phyloP scores from a whole-genome alignment of 2,329 filamentous ascomycete genomes.

The Colletotrichum liriopes region DNA sequence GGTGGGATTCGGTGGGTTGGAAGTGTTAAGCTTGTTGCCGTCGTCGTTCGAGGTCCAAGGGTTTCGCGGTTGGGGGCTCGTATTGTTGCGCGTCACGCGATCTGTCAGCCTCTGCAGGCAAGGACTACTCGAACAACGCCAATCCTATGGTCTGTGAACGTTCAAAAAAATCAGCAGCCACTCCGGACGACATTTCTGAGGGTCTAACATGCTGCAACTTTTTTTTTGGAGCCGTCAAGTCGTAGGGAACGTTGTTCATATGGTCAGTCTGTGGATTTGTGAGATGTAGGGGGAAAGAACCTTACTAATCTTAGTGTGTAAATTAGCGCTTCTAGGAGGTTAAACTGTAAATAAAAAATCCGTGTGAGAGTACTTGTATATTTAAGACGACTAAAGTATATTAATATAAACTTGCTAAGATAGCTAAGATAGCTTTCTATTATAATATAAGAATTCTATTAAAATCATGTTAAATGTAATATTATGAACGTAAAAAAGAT shows the following conservation, averaged over 20 bases:
- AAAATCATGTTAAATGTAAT: too few species aligned
- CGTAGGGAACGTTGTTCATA: neutral
- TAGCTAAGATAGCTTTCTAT: too few species aligned
- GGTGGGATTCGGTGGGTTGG: neutral
- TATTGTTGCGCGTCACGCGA: slow-evolving; percentile 19
- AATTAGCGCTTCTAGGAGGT: slow-evolving; percentile 2
- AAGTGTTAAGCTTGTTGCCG: neutral
- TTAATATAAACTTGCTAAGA: too few species aligned
- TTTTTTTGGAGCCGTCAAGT: neutral
- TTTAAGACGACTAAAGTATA: too few species aligned
- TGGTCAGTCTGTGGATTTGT: neutral
- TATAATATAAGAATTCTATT: too few species aligned
- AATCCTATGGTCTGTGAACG: neutral
- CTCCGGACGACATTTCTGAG: too few species aligned
- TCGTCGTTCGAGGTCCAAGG: neutral
- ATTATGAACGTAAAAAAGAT: too few species aligned
- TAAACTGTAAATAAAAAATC: too few species aligned
- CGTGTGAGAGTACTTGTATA: too few species aligned
- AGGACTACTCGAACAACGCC: neutral
- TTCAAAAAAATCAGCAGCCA: neutral
- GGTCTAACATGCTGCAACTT: neutral
- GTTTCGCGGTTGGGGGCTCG: slow-evolving; percentile 5
- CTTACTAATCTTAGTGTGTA: neutral
- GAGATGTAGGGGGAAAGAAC: neutral
- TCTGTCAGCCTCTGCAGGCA: neutral